A percentile compares a stretch with the other conserved stretches of the same genome.
phyloP scores from a whole-genome alignment of 2,329 filamentous ascomycete species.

The Septoria linicola region DNA sequence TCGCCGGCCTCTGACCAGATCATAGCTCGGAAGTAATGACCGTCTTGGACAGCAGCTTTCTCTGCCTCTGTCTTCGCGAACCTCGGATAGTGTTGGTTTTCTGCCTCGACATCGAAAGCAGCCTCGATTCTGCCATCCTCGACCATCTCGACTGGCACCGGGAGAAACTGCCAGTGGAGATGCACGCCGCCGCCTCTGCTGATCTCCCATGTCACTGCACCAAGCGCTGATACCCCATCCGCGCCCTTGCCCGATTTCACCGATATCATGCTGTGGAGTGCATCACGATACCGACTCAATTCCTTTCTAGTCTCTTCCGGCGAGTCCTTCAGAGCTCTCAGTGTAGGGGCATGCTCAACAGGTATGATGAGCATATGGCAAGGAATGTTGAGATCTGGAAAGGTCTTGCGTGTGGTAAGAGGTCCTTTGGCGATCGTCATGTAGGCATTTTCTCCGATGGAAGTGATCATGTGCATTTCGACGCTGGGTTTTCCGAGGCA shows the following conservation, averaged over 20 bases:
- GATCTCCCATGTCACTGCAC: slow-evolving; percentile 89
- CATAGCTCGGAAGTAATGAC: slow-evolving; percentile 39
- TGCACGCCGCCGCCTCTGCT: slow-evolving; percentile 79
- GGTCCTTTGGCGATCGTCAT: slow-evolving; percentile 91
- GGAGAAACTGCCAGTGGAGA: slow-evolving; percentile 89
- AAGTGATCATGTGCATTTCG: slow-evolving; percentile 83
- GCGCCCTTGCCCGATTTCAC: slow-evolving; percentile 34
- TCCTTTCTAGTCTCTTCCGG: slow-evolving; percentile 65
- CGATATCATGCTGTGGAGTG: slow-evolving; percentile 74
- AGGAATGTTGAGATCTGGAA: slow-evolving; percentile 71
- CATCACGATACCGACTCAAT: slow-evolving; percentile 76
- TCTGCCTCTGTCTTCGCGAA: slow-evolving; percentile 43
- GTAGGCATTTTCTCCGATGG: slow-evolving; percentile 83
- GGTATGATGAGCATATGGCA: slow-evolving; percentile 90
- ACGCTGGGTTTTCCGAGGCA: slow-evolving; percentile 85
- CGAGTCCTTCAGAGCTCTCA: slow-evolving; percentile 64
- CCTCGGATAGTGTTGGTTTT: slow-evolving; percentile 64
- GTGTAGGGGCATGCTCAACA: slow-evolving; percentile 74
- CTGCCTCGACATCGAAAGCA: slow-evolving; percentile 83
- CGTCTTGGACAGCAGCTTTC: slow-evolving; percentile 30
- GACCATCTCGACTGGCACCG: slow-evolving; percentile 68
- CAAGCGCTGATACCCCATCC: slow-evolving; percentile 59
- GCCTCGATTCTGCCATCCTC: slow-evolving; percentile 75
- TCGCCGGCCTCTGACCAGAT: slow-evolving; percentile 47
- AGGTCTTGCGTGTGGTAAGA: slow-evolving; percentile 69